Evolutionary conservation across 148 eudicot genomes (phyloP), one percentile per base, ranked within the genome.

Genomic region (Camellia lanceoleosa): DNA sequence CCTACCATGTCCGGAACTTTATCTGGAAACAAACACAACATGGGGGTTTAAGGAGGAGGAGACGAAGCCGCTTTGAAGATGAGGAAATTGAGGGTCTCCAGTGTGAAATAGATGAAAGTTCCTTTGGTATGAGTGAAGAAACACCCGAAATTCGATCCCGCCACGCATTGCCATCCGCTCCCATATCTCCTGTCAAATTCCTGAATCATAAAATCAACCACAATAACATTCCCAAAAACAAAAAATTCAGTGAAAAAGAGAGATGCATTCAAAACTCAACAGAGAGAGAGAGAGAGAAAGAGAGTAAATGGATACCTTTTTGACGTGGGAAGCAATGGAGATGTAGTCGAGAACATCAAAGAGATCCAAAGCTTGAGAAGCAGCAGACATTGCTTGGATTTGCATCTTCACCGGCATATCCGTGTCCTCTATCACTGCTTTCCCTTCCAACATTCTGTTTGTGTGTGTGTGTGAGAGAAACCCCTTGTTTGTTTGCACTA

Each of bases 141-240:
- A 84, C 98, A 94, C 18, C 98, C 99, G 74, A 96, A 96, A 69
- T 89, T 96, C 15, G 97, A 91, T 63, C 99, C 99, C 86, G 94
- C 98, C 83, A 96, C 99, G 83, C 99, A 94, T 78, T 94, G 98
- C 99, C 99, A 96, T 84, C 99, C 98, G 78, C 84, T 87, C 85
- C 93, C 99, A 85, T 89, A 91, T 82, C 82, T 91, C 79, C 84
- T 86, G 83, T 96, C 99, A 75, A 94, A 94, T 70, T 91, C 99
- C 99, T 96, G 83, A 66, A 69, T 59, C 52, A 49, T 49, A 5
- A 49, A 49, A 49, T 30, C 38, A 30, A 30, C 38, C 38, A 49
- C 52, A 5, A 49, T 49, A 49, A 49, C 6, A 49, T 49, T 4
- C 52, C 5, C 52, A 49, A 49, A 49, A 5, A 5, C 52, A 49